phyloP scores from a whole-genome alignment of 2,329 filamentous ascomycete species.

The Alternaria novae-zelandiae region DNA sequence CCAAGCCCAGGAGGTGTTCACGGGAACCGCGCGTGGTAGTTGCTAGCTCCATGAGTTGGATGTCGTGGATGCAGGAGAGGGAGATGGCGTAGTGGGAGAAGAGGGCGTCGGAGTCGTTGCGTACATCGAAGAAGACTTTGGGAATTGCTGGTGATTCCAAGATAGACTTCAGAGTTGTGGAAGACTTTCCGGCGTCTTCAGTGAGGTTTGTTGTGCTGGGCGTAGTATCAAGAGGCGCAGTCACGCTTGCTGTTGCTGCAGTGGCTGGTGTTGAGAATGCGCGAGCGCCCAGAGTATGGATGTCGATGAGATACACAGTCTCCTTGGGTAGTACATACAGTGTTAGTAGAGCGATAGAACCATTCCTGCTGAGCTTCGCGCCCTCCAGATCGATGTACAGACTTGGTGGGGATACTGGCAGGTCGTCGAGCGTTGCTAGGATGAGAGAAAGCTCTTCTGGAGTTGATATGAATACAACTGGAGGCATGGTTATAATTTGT shows the following conservation, averaged over 20 bases:
- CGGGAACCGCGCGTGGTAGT: neutral
- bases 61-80: constrained; percentile 16
- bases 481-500: neutral
- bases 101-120: constrained; percentile 37
- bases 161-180: constrained; percentile 37
- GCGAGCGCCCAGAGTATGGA: constrained; percentile 28
- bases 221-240: neutral
- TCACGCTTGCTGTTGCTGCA: neutral
- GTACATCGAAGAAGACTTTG: constrained; percentile 39
- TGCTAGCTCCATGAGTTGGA: constrained; percentile 31
- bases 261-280: constrained; percentile 41
- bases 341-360: constrained; percentile 25
- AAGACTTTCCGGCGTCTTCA: neutral
- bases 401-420: constrained; percentile 1
- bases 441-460: neutral
- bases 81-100: constrained; percentile 23
- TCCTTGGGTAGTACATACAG: constrained; percentile 9
- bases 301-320: constrained; percentile 38
- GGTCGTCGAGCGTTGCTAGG: neutral
- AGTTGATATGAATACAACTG: neutral
- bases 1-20: neutral
- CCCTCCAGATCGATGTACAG: constrained; percentile 36
- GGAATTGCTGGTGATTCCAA: constrained; percentile 34
- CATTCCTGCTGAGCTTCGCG: constrained; percentile 28
- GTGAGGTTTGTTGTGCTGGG: neutral